These are phyloP conservation scores for Tagetes erecta DNA, from an alignment of 129 eudicot species.

Conservation along the genomic window DNA sequence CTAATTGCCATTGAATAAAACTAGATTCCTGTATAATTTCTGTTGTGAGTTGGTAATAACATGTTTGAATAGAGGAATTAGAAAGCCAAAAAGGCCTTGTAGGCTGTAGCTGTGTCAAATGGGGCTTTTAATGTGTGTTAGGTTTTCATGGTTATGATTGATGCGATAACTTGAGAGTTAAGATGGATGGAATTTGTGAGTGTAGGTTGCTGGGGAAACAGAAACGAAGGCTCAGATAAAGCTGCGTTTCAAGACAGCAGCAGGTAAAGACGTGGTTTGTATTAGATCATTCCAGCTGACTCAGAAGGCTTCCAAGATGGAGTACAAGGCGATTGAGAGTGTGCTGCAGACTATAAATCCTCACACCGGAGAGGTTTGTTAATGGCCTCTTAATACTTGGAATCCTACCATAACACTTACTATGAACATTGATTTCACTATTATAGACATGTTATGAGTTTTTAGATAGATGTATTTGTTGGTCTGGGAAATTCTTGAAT, in stretches of 20 bases:
- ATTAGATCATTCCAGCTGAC: constrained; percentile 95
- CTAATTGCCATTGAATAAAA: not conserved
- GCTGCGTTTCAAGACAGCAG: constrained; percentile 89
- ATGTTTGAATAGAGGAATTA: constrained; percentile 4
- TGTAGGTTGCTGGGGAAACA: constrained; percentile 96
- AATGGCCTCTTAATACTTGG: constrained; percentile 9
- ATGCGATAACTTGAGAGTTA: not conserved
- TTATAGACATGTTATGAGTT: not conserved
- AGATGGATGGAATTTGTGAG: constrained; percentile 14
- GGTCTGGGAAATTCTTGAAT: not conserved
- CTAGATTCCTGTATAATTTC: not conserved
- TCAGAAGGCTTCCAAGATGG: constrained; percentile 88
- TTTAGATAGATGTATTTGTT: not conserved
- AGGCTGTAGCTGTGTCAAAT: not conserved
- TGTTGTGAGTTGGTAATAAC: not conserved
- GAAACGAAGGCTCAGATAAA: constrained; percentile 96
- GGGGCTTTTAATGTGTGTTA: not conserved
- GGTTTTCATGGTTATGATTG: constrained; percentile 12
- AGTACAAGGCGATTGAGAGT: constrained; percentile 93
- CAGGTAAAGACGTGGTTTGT: constrained; percentile 95
- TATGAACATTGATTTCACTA: not conserved
- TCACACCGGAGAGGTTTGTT: constrained; percentile 87
- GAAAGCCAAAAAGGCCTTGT: not conserved
- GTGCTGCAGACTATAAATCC: constrained; percentile 94
- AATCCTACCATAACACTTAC: constrained; percentile 12